Base-by-base conservation (phyloP, 768 basidiomycete genomes). In the Hygrophorus russula region DNA sequence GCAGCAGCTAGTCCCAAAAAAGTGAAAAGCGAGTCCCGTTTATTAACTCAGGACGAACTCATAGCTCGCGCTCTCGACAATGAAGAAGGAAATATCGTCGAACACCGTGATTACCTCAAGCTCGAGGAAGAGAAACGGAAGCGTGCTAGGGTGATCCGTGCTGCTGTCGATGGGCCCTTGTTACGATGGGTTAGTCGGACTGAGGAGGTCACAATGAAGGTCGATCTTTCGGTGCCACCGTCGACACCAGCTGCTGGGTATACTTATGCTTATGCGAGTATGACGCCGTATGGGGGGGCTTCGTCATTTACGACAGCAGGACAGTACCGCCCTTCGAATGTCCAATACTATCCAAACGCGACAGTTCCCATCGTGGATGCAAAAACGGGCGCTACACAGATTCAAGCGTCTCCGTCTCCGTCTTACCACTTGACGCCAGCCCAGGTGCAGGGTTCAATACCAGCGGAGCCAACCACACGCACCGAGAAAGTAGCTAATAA, bases 61-160 rank as follows among this genome's bases (percentile, higher is more conserved):
- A 82, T 93, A 45, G 78, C 77, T 2, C 76, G 76, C 5, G 90
- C 90, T 0, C 73, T 92, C 13, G 85, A 90, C 52, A 87, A 80
- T 41, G 90, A 92, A 59, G 89, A 90, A 59, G 79, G 81, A 0
- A 93, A 93, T 56, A 77, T 81, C 15, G 68, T 70, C 4, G 80
- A 87, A 37, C 85, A 92, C 49, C 68, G 74, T 29, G 75, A 89
- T 51, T 92, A 91, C 54, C 74, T 92, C 20, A 73, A 70, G 39
- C 60, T 77, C 2, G 90, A 93, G 51, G 88, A 87, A 54, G 86
- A 88, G 60, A 88, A 85, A 51, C 76, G 87, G 6, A 78, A 74
- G 53, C 76, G 76, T 27, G 80, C 74, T 18, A 68, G 67, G 13
- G 78, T 79, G 18, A 74, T 80, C 20, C 76, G 82, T 35, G 64